These are phyloP conservation scores for Umbilicus rupestris DNA, from an alignment of 164 flowering plant genomes.

Conservation along the genomic window DNA sequence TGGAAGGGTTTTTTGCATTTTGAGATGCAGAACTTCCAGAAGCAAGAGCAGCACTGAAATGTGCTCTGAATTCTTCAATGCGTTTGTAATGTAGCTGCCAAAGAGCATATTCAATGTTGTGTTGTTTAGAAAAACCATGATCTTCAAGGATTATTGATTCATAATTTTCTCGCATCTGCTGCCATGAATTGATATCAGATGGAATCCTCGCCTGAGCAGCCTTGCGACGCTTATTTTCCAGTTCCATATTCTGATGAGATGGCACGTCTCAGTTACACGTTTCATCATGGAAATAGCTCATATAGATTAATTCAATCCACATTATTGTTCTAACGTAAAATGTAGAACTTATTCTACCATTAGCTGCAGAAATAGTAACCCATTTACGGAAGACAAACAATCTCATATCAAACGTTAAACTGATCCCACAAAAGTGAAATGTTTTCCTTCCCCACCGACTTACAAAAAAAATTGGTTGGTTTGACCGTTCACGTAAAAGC, in stretches of 20 bases:
- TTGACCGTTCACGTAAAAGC: too few relatives aligned
- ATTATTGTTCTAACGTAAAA: background rate
- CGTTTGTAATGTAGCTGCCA: slow-evolving; percentile 93
- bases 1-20: slow-evolving; percentile 44
- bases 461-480: background rate
- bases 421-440: background rate
- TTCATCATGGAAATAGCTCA: background rate
- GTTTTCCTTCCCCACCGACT: background rate
- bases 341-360: background rate
- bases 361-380: background rate
- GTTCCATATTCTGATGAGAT: slow-evolving; percentile 49
- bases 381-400: background rate
- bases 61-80: slow-evolving; percentile 80
- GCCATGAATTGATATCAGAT: slow-evolving; percentile 82
- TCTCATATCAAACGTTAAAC: background rate
- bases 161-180: slow-evolving; percentile 88
- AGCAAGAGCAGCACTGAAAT: slow-evolving; percentile 46
- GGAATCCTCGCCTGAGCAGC: slow-evolving; percentile 71
- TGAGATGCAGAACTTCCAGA: slow-evolving; percentile 42
- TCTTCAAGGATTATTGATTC: slow-evolving; percentile 85
- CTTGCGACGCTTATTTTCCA: slow-evolving; percentile 66
- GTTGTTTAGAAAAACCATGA: slow-evolving; percentile 76
- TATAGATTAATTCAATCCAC: background rate
- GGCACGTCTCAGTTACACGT: background rate
- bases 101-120: slow-evolving; percentile 70